Base-by-base conservation (phyloP, 148 eudicot species). In the Amaranthus cruentus region DNA sequence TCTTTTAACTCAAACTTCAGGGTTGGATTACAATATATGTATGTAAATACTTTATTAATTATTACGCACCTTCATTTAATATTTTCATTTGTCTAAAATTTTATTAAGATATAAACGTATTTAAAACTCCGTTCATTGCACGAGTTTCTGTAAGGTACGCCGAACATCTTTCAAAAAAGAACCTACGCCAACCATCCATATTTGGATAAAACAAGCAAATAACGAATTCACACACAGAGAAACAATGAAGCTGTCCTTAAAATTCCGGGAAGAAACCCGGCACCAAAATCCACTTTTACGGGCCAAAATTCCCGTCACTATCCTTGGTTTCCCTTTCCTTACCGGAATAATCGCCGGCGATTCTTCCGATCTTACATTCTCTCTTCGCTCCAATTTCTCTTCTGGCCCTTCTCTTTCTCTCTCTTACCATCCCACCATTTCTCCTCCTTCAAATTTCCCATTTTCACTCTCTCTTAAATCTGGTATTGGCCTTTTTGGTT, bases 371-470 rank as follows among this genome's bases (percentile, higher is more conserved):
- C 85, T 87, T 70, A 80, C 92, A 65, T 85, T 93, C 54, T 88
- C 96, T 55, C 89, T 93, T 77, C 86, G 89, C 71, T 86, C 96
- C 71, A 84, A 86, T 72, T 93, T 89, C 80, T 66, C 84, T 62
- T 82, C 91, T 18, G 96, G 93, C 2, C 96, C 98, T 15, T 84
- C 92, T 9, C 87, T 93, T 69, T 86, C 88, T 56, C 85, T 93
- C 76, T 83, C 96, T 55, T 90, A 92, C 90, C 82, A 82, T 73
- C 85, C 93, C 75, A 73, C 83, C 43, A 11, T 77, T 66, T 59
- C 90, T 76, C 43, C 74, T 52, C 13, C 82, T 55, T 48, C 86
- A 75, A 50, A 15, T 60, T 28, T 7, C 77, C 90, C 92, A 6
- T 72, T 93, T 12, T 83, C 86, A 5, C 72, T 93, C 5, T 75